Evolutionary conservation across 495 filamentous ascomycete genomes (phyloP), one percentile per base, ranked within the genome.

Genomic region (Hypomontagnella submonticulosa): DNA sequence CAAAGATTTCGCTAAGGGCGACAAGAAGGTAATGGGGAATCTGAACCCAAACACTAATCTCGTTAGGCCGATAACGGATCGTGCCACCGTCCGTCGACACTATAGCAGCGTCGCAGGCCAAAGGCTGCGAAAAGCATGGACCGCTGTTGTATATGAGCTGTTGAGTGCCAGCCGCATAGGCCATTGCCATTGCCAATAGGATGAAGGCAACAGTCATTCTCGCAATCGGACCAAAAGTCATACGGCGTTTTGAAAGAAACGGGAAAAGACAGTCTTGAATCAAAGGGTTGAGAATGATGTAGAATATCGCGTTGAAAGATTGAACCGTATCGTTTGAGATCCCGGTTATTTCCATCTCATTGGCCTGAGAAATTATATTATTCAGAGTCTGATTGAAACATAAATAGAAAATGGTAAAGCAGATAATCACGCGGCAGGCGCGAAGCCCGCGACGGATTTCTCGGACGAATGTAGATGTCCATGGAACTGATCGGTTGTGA

Each of bases 1-100:
- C 73, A 11, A 81, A 74, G 16, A 80, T 77, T 57, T 81, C 79
- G 0, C 63, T 67, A 9, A 78, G 51, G 0, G 75, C 77, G 15
- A 76, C 56, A 33, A 75, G 59, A 1, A 77, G 59, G 50, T 81
- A 80, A 9, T 74, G 67, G 1, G 78, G 78, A n/a, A 70, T 61
- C 55, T 81, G 79, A 13, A 78, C 13, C 49, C 66, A 73, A 20
- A 79, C 71, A 15, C 71, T 71, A 20, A 80, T 67, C 33, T 69
- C 56, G 46, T 80, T 79, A 1, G 78, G 76, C 7, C 63, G 23
- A 27, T 27, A 27, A 27, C 23, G 23, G 23, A 27, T 34, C 4
- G 16, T 57, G 4, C 34, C 34, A 37, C 16, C 34, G n/a, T 52
- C 8, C 4, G 16, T 40, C 6, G 23, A 6, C 3, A 27, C 23